Base-by-base conservation (phyloP, 179 eudicot genomes). In the Spinacia oleracea region DNA sequence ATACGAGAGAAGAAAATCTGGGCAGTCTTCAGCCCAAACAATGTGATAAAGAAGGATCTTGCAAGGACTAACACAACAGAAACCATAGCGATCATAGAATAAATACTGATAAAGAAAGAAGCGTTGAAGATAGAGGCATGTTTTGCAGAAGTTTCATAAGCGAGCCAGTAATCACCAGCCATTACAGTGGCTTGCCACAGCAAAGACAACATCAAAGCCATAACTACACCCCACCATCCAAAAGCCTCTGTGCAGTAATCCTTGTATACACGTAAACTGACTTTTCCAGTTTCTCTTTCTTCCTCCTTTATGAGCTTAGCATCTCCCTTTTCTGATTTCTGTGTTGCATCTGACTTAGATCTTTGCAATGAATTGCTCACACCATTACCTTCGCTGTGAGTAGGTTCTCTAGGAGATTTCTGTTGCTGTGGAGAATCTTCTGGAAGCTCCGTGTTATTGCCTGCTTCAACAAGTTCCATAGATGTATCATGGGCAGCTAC, bases 161-260 rank as follows among this genome's bases (percentile, higher is more conserved):
- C 92, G 82, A 96, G 85, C 99, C 99, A 96, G 70, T 96, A 96
- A 84, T 96, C 99, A 71, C 93, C 85, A 3, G 90, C 88, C 99
- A 96, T 90, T 40, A 86, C 72, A 60, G 97, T 82, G 46, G 85
- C 78, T 80, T 94, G 98, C 98, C 97, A 96, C 29, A 78, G 6
- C 18, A 96, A 6, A 18, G 98, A 87, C 6, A 85, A 16, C 40
- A 84, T 7, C 71, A 96, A 27, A 31, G 87, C 90, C 5, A 79
- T 73, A 10, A 73, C 83, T 12, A 87, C 91, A 63, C 99, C 98
- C 91, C 88, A 84, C 99, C 99, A 96, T 32, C 99, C 97, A 69
- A 87, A 96, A 32, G 97, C 97, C 82, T 94, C 96, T 0, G 98
- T 96, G 88, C 91, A 84, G 77, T 94, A 96, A 74, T 85, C 79